A percentile compares a stretch with the other conserved stretches of the same genome.
These are phyloP conservation scores for Rutstroemia sp. DNA, from an alignment of 2,329 filamentous ascomycete species.

Conservation along the genomic window DNA sequence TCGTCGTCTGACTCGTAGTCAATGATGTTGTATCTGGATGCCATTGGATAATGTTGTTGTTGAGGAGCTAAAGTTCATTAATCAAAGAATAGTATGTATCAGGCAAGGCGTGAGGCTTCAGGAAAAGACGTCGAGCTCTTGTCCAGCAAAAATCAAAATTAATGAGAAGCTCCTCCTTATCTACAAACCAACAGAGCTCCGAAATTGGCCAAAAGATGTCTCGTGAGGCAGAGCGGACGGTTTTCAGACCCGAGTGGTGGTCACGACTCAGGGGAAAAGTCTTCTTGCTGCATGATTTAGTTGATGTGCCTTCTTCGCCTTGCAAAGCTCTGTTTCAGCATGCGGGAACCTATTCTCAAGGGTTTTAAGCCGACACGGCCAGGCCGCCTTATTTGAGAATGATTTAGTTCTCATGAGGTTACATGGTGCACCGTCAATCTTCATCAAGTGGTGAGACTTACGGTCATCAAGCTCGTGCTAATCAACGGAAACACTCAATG, in stretches of 20 bases:
- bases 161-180: neutral
- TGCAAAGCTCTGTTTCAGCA: too few species aligned
- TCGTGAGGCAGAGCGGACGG: neutral
- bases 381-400: too few species aligned
- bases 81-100: neutral
- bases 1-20: slow-evolving; percentile 4
- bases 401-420: too few species aligned
- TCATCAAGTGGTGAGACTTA: too few species aligned
- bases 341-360: too few species aligned
- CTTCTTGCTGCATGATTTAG: neutral
- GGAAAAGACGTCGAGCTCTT: neutral
- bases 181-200: neutral
- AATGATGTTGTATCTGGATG: neutral
- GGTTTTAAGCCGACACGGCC: too few species aligned
- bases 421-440: too few species aligned
- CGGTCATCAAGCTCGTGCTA: too few species aligned
- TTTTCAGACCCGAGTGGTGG: neutral
- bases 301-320: neutral
- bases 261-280: neutral
- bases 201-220: neutral
- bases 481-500: too few species aligned
- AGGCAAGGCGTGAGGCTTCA: neutral
- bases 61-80: neutral
- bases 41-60: neutral
- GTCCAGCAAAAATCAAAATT: neutral